Percentiles rank a stretch among this genome's conserved stretches.
Evolutionary conservation across 2,329 filamentous ascomycete species (phyloP).

Genomic region (Stemphylium vesicarium): DNA sequence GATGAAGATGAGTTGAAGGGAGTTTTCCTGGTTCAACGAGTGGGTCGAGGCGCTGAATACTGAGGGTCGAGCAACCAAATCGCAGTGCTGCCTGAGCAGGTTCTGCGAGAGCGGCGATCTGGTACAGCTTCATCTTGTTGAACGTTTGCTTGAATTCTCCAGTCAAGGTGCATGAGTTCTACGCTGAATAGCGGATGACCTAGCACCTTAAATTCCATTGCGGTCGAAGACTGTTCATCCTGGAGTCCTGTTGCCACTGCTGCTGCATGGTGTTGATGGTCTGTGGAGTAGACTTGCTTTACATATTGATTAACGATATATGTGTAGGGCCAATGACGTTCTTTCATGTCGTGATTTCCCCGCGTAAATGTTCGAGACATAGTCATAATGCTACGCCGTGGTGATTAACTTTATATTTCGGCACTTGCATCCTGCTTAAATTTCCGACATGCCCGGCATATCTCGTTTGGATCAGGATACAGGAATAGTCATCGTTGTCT

Average conservation of each 20-base stretch:
- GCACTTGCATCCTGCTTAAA: conserved; percentile 10
- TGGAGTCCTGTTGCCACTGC: neutral
- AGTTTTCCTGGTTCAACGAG: conserved; percentile 29
- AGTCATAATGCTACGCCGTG: neutral
- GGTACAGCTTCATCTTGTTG: conserved; percentile 28
- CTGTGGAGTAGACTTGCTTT: conserved; percentile 8
- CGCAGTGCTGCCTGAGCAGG: conserved; percentile 31
- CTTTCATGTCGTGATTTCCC: neutral
- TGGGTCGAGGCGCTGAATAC: conserved; percentile 37
- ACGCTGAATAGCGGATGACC: neutral
- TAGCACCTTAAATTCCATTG: conserved; percentile 4
- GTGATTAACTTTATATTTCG: conserved; percentile 8
- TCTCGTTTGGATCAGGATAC: neutral
- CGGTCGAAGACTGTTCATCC: neutral
- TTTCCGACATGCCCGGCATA: conserved; percentile 8
- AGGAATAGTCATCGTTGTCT: neutral
- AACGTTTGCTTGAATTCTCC: neutral
- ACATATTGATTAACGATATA: conserved; percentile 13
- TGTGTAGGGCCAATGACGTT: conserved; percentile 7
- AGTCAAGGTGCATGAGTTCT: neutral
- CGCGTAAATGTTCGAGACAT: neutral
- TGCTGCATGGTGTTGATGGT: conserved; percentile 3
- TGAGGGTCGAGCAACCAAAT: conserved; percentile 32
- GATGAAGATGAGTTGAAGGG: conserved; percentile 29
- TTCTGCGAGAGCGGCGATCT: conserved; percentile 18